phyloP scores from a whole-genome alignment of 225 moss, liverwort and hornwort genomes.

The Antitrichia curtipendula region DNA sequence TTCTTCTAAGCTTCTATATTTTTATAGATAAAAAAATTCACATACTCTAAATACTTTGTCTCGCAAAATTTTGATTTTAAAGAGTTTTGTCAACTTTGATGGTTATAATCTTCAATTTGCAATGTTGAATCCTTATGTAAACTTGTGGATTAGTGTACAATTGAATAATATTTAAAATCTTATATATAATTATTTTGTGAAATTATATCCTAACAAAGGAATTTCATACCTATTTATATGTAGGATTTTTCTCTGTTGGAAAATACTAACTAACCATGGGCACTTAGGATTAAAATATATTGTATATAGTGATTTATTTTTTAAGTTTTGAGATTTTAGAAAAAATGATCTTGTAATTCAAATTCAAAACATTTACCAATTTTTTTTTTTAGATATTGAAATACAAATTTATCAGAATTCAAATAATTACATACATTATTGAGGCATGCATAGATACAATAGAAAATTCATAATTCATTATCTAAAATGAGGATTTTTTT shows the following conservation, averaged over 20 bases:
- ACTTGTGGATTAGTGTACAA: accelerated
- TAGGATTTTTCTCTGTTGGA: not conserved
- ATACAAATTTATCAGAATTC: not conserved
- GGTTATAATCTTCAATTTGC: not conserved
- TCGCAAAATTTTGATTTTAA: not conserved
- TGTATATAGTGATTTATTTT: not conserved
- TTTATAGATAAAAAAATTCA: not conserved
- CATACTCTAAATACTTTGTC: not conserved
- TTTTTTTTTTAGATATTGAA: not conserved
- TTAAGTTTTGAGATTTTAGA: not conserved
- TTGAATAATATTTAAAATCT: not conserved
- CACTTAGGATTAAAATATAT: no score
- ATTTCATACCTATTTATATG: not conserved
- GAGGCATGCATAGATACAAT: not conserved
- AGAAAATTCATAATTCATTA: not conserved
- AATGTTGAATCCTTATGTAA: not conserved
- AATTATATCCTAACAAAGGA: not conserved
- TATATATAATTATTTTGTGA: not conserved
- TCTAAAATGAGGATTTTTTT: not conserved
- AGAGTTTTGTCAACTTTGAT: not conserved
- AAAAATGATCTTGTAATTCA: not conserved
- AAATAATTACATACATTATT: no score
- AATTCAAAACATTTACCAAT: not conserved
- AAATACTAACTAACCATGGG: not conserved
- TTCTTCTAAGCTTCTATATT: not conserved